Base-by-base conservation (phyloP, 495 filamentous ascomycete species). In the Apodospora peruviana region DNA sequence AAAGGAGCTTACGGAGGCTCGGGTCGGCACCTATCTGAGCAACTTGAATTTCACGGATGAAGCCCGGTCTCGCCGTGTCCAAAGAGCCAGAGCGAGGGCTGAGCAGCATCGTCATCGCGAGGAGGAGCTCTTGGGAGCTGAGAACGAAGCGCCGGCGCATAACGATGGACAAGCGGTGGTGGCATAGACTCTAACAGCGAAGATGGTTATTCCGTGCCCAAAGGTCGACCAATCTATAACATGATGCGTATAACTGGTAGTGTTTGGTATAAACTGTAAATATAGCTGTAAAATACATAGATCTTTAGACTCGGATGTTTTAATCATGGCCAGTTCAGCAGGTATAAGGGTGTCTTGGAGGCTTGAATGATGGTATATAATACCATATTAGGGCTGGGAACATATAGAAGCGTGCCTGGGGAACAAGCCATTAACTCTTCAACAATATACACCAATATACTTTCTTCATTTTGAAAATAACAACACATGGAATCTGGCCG, bases 1-100 rank as follows among this genome's bases (percentile, higher is more conserved):
- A 29, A 96, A 96, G 65, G 60, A 65, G 17, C 51, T 95, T 40
- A 84, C 90, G 14, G 91, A 97, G 69, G 73, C 79, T 22, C 79
- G 76, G 58, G 95, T 98, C 61, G 78, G 88, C 48, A 61, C 76
- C 14, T 75, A 78, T 17, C 71, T 96, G 43, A 71, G 73, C 17
- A 48, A 56, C 2, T 39, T 75, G 7, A 60, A 43, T 21, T 57
- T 63, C 23, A 40, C 43, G 14, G 42, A 47, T 1, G 52, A 52
- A 18, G 12, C 12, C 20, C 54, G 58, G 10, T 53, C 42, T 47
- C 36, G 11, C 21, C 51, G 41, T 10, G 37, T 60, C 4, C 32
- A 54, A 29, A 24, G 17, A 5, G 57, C 59, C 4, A 59, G 71
- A 12, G 38, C 27, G 34, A 9, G 40, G 19, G 68, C 61, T 7